Conservation (phyloP, 2,329 filamentous ascomycete species). For the Didymosphaeria variabile region DNA sequence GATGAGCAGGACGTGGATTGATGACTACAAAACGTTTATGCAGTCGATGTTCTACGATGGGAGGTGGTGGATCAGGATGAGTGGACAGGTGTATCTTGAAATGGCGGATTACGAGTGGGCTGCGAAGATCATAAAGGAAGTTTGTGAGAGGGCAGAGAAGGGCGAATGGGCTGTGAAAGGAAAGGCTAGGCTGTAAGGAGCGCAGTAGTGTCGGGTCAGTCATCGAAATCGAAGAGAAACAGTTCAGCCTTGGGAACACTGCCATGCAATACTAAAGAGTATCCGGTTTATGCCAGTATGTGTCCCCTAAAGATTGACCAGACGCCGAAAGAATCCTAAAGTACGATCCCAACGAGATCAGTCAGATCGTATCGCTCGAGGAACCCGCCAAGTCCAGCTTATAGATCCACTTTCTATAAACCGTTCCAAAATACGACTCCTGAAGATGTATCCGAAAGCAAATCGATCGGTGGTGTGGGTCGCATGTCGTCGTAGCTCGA, state of each 20-base stretch:
- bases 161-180: constrained; percentile 48
- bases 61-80: constrained; percentile 75
- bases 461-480: neutral
- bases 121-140: constrained; percentile 64
- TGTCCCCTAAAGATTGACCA: neutral
- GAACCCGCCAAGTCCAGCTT: neutral
- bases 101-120: constrained; percentile 78
- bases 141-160: constrained; percentile 62
- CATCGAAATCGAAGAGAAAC: neutral
- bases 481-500: neutral
- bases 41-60: constrained; percentile 68
- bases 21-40: constrained; percentile 76
- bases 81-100: constrained; percentile 86
- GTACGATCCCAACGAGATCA: neutral
- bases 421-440: neutral
- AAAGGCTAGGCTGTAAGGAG: constrained; percentile 21
- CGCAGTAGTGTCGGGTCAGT: neutral
- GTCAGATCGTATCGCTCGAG: neutral
- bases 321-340: neutral
- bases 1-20: constrained; percentile 53
- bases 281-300: neutral
- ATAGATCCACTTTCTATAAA: constrained; percentile 1
- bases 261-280: neutral
- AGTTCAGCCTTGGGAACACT: neutral
- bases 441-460: too few relatives aligned